phyloP scores from a whole-genome alignment of 768 basidiomycete genomes.

The Russula griseocarnosa region DNA sequence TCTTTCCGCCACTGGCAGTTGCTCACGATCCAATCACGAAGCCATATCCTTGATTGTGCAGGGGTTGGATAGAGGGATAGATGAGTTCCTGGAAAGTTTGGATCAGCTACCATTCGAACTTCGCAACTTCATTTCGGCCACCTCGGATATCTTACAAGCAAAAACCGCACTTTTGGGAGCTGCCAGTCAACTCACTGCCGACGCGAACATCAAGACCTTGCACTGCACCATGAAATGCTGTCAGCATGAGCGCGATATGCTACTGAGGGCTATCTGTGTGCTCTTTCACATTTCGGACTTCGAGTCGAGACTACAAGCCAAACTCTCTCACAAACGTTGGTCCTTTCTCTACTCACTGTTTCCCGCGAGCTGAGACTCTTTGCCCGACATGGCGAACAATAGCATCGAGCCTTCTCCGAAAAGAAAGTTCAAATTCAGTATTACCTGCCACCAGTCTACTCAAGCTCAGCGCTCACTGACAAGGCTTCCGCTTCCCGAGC shows the following conservation, averaged over 20 bases:
- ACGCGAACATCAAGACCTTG: background rate
- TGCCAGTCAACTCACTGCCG: background rate
- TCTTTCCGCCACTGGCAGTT: conserved; percentile 16
- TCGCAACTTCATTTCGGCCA: conserved; percentile 15
- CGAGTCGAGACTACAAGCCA: conserved; percentile 16
- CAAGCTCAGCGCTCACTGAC: background rate
- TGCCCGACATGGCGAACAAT: background rate
- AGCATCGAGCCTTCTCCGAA: conserved; percentile 6
- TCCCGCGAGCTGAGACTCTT: background rate
- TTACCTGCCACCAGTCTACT: conserved; percentile 12
- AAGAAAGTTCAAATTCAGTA: conserved; percentile 11
- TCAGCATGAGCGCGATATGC: conserved; percentile 10
- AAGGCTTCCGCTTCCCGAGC: background rate
- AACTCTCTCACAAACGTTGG: conserved; percentile 12
- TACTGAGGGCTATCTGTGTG: conserved; percentile 20
- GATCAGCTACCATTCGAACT: conserved; percentile 11
- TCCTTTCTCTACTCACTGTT: background rate
- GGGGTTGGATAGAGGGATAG: conserved; percentile 18
- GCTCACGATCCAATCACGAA: conserved; percentile 3
- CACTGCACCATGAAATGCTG: conserved; percentile 3
- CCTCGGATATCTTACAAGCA: conserved; percentile 13
- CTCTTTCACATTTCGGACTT: conserved; percentile 16
- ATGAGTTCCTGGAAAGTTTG: conserved; percentile 16
- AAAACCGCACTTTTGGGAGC: conserved; percentile 5
- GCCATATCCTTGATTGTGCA: conserved; percentile 12